Evolutionary conservation across 305 asterid species (phyloP).

Genomic region (Solanum hybrid): DNA sequence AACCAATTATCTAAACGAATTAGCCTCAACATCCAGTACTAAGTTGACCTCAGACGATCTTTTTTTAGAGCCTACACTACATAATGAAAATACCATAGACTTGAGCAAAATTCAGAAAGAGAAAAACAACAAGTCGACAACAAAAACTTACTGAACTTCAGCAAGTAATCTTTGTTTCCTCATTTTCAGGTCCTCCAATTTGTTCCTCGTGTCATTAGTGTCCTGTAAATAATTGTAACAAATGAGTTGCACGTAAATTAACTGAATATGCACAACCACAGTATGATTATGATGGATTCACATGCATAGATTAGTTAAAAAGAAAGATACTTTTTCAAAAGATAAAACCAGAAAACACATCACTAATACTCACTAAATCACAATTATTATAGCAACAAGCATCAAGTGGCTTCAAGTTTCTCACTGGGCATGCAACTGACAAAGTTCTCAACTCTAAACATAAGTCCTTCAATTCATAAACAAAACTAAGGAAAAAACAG

Average conservation of each 20-base stretch:
- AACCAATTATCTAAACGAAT: background rate
- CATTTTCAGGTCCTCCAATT: conserved; percentile 47
- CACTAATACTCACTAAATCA: background rate
- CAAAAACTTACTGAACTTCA: conserved; percentile 53
- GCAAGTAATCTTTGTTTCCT: conserved; percentile 50
- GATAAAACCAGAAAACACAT: background rate
- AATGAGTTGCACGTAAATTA: background rate
- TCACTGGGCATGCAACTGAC: background rate
- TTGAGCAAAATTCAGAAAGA: background rate
- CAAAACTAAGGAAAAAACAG: background rate
- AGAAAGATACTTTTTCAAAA: background rate
- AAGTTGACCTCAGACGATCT: background rate
- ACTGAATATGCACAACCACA: background rate
- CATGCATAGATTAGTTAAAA: background rate
- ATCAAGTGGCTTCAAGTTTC: background rate
- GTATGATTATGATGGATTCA: background rate
- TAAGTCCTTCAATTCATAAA: background rate
- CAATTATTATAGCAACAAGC: background rate
- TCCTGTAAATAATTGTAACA: conserved; percentile 32
- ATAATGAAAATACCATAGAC: background rate
- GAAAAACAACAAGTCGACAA: background rate
- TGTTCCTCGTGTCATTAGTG: conserved; percentile 33
- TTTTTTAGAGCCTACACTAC: background rate
- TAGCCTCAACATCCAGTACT: background rate
- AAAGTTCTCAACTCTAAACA: background rate